phyloP scores from a whole-genome alignment of 192 early-diverging fungal species.

The Dispira parvispora region DNA sequence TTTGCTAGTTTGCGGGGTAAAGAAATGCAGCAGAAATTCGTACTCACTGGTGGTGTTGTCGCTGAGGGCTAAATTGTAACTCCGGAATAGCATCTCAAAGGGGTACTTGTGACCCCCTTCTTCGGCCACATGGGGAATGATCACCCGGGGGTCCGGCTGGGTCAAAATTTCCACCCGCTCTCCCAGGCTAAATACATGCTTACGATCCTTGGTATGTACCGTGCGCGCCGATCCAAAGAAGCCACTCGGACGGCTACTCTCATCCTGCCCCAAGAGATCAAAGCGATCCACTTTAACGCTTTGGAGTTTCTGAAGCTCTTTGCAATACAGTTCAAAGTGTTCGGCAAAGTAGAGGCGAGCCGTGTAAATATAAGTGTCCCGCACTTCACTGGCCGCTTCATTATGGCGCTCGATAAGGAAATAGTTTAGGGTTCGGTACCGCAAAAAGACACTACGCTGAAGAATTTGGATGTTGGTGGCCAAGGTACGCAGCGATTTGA shows the following conservation, averaged over 20 bases:
- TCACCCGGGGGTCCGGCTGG: conserved; percentile 63
- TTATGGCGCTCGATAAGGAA: conserved; percentile 79
- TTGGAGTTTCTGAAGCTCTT: conserved; percentile 58
- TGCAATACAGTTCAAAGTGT: conserved; percentile 80
- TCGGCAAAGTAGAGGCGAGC: conserved; percentile 73
- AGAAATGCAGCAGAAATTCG: conserved; percentile 82
- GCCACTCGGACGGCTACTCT: conserved; percentile 48
- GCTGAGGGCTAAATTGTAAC: conserved; percentile 73
- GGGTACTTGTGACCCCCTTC: conserved; percentile 26
- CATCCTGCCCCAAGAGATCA: conserved; percentile 79
- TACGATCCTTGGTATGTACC: conserved; percentile 49
- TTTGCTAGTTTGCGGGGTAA: conserved; percentile 43
- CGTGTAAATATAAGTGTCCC: conserved; percentile 68
- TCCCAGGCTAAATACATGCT: conserved; percentile 71
- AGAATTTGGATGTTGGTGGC: conserved; percentile 88
- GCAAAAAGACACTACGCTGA: conserved; percentile 79
- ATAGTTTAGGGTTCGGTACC: conserved; percentile 80
- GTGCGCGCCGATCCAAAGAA: conserved; percentile 51
- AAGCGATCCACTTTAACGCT: conserved; percentile 57
- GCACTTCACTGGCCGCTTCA: conserved; percentile 77
- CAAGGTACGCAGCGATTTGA: conserved; percentile 69
- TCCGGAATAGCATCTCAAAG: conserved; percentile 84
- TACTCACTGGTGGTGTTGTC: conserved; percentile 95
- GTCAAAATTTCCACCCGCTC: conserved; percentile 63
- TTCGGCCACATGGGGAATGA: conserved; percentile 37